phyloP scores from a whole-genome alignment of 208 protist species.

The Leishmania lainsoni region DNA sequence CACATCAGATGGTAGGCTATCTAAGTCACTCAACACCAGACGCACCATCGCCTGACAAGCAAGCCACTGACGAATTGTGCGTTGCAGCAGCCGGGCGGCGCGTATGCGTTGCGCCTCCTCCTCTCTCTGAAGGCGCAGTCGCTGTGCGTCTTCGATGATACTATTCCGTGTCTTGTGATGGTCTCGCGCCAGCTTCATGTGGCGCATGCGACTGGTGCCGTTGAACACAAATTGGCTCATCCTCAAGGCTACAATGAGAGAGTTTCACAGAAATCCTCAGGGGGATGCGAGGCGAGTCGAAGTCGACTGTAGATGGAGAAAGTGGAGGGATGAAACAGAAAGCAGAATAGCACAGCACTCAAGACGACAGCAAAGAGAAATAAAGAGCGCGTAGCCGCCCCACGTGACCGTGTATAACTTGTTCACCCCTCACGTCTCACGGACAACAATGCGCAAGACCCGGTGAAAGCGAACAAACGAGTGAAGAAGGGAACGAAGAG shows the following conservation, averaged over 20 bases:
- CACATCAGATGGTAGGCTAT: constrained; percentile 7
- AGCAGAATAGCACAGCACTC: neutral
- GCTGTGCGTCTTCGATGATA: constrained; percentile 58
- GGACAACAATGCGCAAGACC: neutral
- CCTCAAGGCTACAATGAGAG: neutral
- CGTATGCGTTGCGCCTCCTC: constrained; percentile 37
- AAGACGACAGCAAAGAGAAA: constrained; percentile 6
- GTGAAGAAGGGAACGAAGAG: neutral
- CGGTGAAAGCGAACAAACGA: neutral
- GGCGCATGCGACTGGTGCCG: constrained; percentile 60
- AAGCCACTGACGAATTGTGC: constrained; percentile 47
- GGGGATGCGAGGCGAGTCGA: neutral
- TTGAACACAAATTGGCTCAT: constrained; percentile 67
- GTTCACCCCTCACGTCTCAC: neutral
- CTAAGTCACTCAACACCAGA: constrained; percentile 26
- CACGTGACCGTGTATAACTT: neutral
- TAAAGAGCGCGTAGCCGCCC: neutral
- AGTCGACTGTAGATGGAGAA: constrained; percentile 2
- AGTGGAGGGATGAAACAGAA: constrained; percentile 4
- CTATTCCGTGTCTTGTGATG: constrained; percentile 48
- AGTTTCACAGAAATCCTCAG: neutral
- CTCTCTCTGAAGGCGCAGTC: constrained; percentile 51
- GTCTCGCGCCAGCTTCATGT: constrained; percentile 68
- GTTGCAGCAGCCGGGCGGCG: constrained; percentile 51
- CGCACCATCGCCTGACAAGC: constrained; percentile 25